Base-by-base conservation (phyloP, 192 early-diverging fungal genomes). In the Backusella macrospora region DNA sequence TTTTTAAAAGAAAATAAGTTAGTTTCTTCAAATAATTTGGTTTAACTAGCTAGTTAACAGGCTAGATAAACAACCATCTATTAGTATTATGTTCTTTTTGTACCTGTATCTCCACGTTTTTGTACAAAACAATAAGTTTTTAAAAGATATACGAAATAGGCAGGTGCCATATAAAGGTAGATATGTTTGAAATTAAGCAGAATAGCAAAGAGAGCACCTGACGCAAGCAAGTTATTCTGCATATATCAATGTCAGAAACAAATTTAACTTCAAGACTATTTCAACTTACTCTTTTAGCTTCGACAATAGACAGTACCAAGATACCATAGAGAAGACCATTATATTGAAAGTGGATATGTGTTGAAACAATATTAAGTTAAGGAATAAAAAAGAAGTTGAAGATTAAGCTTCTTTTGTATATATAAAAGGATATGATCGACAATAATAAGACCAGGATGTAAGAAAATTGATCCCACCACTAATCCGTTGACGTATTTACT, bases 151-250 rank as follows among this genome's bases (percentile, higher is more conserved):
- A 95, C 82, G 86, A 99, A 99, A 83, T 96, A 96, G 8, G 97
- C 95, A 4, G 95, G 97, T 8, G 95, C 89, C 48, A 94, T 84
- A 83, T 94, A 94, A 55, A 97, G 84, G 78, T 93, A 99, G 46
- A 99, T 98, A 71, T 99, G 97, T 85, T 99, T 99, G 80, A 98
- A 97, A 86, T 97, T 96, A 74, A 99, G 81, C 44, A 98, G 80
- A 5, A 86, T 85, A 8, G 97, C 95, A 89, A 98, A 99, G 71
- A 90, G 65, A 14, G 89, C 78, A 13, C 90, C 97, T 1, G 88
- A 93, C 46, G 86, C 63, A 18, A 95, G 74, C 68, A 86, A 75
- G 16, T 86, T 79, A 43, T 87, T 82, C 88, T 93, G 52, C 44
- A 70, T 18, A 26, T 18, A 12, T n/a, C 13, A 48, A 23, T 55